phyloP scores from a whole-genome alignment of 306 rosid species.

The Mimosa bimucronata region DNA sequence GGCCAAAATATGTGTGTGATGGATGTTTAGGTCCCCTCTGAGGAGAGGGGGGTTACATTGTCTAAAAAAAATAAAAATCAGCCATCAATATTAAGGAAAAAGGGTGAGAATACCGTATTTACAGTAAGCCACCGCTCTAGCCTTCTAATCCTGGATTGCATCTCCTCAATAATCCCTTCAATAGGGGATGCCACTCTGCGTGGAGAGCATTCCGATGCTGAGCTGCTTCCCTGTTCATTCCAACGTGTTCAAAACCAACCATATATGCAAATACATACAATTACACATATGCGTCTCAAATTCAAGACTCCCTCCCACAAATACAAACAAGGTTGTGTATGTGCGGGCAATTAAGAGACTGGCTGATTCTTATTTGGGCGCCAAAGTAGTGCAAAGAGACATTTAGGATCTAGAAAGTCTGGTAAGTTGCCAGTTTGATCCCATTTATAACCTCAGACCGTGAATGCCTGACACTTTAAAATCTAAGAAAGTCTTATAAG shows the following conservation, averaged over 20 bases:
- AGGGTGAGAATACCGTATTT: slow-evolving; percentile 67
- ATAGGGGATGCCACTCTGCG: slow-evolving; percentile 68
- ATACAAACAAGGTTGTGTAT: slow-evolving; percentile 3
- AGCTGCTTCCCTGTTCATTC: slow-evolving; percentile 69
- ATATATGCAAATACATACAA: slow-evolving; percentile 27
- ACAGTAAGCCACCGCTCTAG: slow-evolving; percentile 95
- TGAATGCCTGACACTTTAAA: no score
- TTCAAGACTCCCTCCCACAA: slow-evolving; percentile 15
- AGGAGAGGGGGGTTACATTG: no score
- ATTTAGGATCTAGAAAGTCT: no score
- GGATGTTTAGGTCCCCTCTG: no score
- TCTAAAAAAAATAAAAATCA: no score
- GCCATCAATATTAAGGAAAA: neutral
- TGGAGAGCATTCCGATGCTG: slow-evolving; percentile 86
- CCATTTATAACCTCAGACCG: no score
- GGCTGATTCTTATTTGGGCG: neutral
- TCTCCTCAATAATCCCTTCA: slow-evolving; percentile 81
- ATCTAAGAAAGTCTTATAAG: no score
- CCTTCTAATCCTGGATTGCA: slow-evolving; percentile 93
- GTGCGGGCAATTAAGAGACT: slow-evolving; percentile 2
- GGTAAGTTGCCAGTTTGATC: no score
- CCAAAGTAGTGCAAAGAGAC: no score
- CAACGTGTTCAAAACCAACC: slow-evolving; percentile 32
- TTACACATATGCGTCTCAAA: no score
- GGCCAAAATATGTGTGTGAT: no score